Evolutionary conservation across 768 basidiomycete species (phyloP), one percentile per base, ranked within the genome.

Genomic region (Leucocoprinus sp.): DNA sequence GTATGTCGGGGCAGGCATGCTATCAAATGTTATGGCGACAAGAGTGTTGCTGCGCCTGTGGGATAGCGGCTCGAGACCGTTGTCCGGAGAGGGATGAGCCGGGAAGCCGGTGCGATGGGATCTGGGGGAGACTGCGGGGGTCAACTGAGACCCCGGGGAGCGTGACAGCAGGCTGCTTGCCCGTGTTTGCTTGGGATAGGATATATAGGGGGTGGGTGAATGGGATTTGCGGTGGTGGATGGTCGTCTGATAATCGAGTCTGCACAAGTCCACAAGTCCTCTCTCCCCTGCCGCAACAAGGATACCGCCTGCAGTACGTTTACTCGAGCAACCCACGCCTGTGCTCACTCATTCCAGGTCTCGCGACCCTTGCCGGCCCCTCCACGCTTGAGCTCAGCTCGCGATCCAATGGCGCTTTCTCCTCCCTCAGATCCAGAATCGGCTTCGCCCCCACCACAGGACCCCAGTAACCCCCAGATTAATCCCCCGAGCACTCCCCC

Each of bases 291-390:
- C 67, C 67, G 60, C 51, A 44, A 45, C 66, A 71, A 74, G 71
- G 66, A 71, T 64, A 65, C 60, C 71, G 72, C 72, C 60, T 72
- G 71, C 65, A 59, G 69, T 71, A 49, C 28, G 65, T 60, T 3
- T 38, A n/a, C 33, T 12, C 31, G 40, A n/a, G n/a, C n/a, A n/a
- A n/a, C n/a, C n/a, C n/a, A n/a, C 40, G 56, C 22, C 55, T 56
- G 18, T 48, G 53, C 39, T 60, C 61, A 40, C 39, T 35, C 33
- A 50, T 42, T 27, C 31, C 57, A 87, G 82, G 77, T 76, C 87
- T 90, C 86, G 86, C 86, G 86, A 90, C 87, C 87, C 88, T 90
- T 89, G 81, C 74, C 84, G 84, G 83, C 80, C 68, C 75, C 84
- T 43, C 22, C 52, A 56, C 78, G 80, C 80, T 83, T 78, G 80